These are phyloP conservation scores for Aspergillus fumigatiaffinis DNA, from an alignment of 2,329 filamentous ascomycete species.

Conservation along the genomic window DNA sequence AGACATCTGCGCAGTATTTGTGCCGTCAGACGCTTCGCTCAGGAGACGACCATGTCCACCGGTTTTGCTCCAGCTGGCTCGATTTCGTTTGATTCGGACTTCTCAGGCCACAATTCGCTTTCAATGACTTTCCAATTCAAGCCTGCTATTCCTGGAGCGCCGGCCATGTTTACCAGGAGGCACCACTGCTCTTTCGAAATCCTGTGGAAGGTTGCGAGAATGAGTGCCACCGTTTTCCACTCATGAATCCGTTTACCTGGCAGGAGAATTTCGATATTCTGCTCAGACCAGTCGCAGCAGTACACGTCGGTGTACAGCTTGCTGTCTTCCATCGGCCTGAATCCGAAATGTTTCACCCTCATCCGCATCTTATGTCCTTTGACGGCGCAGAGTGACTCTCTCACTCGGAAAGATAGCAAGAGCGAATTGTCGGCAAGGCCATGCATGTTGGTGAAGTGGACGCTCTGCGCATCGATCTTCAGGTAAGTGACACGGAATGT, in stretches of 20 bases:
- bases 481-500: conserved; percentile 8
- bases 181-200: conserved; percentile 20
- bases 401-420: conserved; percentile 19
- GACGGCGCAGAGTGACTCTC: conserved; percentile 7
- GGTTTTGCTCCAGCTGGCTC: background rate
- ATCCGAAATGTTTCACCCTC: conserved; percentile 19
- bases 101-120: conserved; percentile 3
- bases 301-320: conserved; percentile 19
- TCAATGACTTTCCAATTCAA: conserved; percentile 21
- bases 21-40: background rate
- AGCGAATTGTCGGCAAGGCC: conserved; percentile 27
- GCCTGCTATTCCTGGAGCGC: conserved; percentile 16
- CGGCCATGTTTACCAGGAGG: conserved; percentile 16
- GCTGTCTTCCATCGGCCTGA: conserved; percentile 13
- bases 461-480: conserved; percentile 15
- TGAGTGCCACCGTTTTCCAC: conserved; percentile 27
- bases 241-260: conserved; percentile 19
- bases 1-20: background rate
- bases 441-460: conserved; percentile 24
- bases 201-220: conserved; percentile 23
- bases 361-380: conserved; percentile 15
- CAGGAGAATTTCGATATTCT: conserved; percentile 20
- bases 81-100: background rate
- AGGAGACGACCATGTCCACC: background rate
- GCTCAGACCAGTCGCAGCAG: conserved; percentile 12